Evolutionary conservation across 139 green algal genomes (phyloP), one percentile per base, ranked within the genome.

Genomic region (Chlorella sp.): DNA sequence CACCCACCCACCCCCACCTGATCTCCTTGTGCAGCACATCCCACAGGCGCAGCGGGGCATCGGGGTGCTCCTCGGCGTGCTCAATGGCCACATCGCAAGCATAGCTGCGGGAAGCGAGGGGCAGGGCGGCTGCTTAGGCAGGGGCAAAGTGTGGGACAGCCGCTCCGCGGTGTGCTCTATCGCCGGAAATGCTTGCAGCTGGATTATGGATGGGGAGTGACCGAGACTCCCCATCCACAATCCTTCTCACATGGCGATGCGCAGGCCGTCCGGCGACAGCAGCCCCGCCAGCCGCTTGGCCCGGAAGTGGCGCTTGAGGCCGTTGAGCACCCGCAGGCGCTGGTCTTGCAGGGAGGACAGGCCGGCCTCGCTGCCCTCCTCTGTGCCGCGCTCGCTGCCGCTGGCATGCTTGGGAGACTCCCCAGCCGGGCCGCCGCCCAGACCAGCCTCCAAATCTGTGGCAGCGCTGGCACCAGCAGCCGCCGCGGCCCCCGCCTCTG

Each of bases 221-320:
- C n/a, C n/a, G n/a, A n/a, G n/a, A n/a, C n/a, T n/a, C n/a, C n/a
- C n/a, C 51, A 60, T 60, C 13, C 51, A 60, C 51, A 60, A n/a
- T n/a, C n/a, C n/a, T n/a, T 3, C 36, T 32, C 68, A 51, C 68
- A 74, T 76, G 69, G 69, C 69, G 20, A 76, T 41, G 38, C 69
- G 69, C 36, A 76, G 69, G 16, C 69, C 69, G 0, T 55, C 69
- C 0, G 69, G 69, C 23, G 69, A 76, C 69, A 76, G 56, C 38
- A 88, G 92, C 17, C 93, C 94, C 63, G 94, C 89, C 39, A 91
- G 76, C 60, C 90, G 85, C 90, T 96, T 94, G 60, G 71, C 83
- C 47, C 94, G 84, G 83, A 95, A 95, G 87, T 95, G 92, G 51
- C 92, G 91, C 90, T 97, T 97, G 51, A 97, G 79, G 62, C 94